Base-by-base conservation (phyloP, 2,329 filamentous ascomycete genomes). In the Neopestalotiopsis sp. region DNA sequence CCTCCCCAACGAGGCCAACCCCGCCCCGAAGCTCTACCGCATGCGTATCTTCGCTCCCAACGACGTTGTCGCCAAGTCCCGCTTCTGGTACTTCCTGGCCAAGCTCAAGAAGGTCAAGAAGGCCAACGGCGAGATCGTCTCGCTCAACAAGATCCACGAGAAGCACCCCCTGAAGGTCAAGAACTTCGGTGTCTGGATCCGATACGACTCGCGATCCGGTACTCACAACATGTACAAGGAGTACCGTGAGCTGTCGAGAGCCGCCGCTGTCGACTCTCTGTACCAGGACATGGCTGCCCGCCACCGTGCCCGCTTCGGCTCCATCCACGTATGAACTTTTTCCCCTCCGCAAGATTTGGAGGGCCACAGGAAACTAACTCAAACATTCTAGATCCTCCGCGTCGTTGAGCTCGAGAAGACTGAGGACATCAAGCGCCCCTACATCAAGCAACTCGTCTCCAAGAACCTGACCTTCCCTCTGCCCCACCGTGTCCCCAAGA, bases 211-310 rank as follows among this genome's bases (percentile, higher is more conserved):
- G 73, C 95, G 96, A 86, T 98, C 96, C 80, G 96, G 96, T 80
- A 99, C 96, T 81, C 96, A 99, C 94, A 99, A 99, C 93, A 99
- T 99, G 96, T 99, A 99, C 94, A 98, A 98, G 92, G 96, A 99
- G 92, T 98, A 98, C 93, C 94, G 96, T 84, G 96, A 98, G 90
- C 93, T 98, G 90, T 95, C 93, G 83, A 91, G 96, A 86, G 93
- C 92, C 81, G 95, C 96, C 78, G 96, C 96, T 76, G 95, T 98
- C 81, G 93, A 98, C 87, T 87, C 95, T 78, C 91, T 99, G 83
- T 99, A 99, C 92, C 93, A 96, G 87, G 96, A 99, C 89, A 98
- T 99, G 96, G 94, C 96, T 79, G 95, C 97, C 85, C 94, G 96
- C 85, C 96, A 99, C 91, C 94, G 94, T 83, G 92, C 96, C 82